Evolutionary conservation across 2,329 filamentous ascomycete species (phyloP), one percentile per base, ranked within the genome.

Genomic region (Ramichloridium luteum): DNA sequence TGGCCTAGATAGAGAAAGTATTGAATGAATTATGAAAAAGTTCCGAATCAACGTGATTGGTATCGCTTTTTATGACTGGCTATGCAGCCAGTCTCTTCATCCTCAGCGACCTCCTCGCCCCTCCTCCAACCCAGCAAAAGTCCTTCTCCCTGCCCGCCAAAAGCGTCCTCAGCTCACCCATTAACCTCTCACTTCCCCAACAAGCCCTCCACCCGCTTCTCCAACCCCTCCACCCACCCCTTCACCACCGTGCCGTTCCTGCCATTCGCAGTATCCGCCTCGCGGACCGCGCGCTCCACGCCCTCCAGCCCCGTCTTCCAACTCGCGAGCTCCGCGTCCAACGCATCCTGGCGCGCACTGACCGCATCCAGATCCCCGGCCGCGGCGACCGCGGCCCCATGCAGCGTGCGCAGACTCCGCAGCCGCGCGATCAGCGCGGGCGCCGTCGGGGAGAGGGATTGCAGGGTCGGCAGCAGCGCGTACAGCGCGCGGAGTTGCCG

Each of bases 401-500:
- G 90, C 30, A 96, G 78, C 10, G 77, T 74, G 36, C 82, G 72
- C 34, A 98, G 64, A 6, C 84, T 92, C 36, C 86, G 72, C 30
- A 98, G 62, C 15, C 90, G 73, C 48, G 94, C 85, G 8, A 98
- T 66, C 6, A 96, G 66, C 4, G 83, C 73, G 1, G 90, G 88
- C 3, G 98, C 68, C 12, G 93, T 67, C 1, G 90, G 90, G 4
- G 83, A 71, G 5, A 98, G 67, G 35, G 70, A 80, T 57, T 93
- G 85, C 36, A 98, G 90, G 0, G 83, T 90, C 1, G 85, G 79
- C 11, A 98, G 64, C 3, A 84, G 82, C 1, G 81, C 80, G 57
- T 94, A 94, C 4, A 98, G 70, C 2, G 86, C 82, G 43, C 93
- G 90, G 54, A 98, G 80, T 55, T 93, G 93, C 32, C 81, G 70